Evolutionary conservation across 306 rosid genomes (phyloP).

Genomic region (Clitoria ternatea): DNA sequence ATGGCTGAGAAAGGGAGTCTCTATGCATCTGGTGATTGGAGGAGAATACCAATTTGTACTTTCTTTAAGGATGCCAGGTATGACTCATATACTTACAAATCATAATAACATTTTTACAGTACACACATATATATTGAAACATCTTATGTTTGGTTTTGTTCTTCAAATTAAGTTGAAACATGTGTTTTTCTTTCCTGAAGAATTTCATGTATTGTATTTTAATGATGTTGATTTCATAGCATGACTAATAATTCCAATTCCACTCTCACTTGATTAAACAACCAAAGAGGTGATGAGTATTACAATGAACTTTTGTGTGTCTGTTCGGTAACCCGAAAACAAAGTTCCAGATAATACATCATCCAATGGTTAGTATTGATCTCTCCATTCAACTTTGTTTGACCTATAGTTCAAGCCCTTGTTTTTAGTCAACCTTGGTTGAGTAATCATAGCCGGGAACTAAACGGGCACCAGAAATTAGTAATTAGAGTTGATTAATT

Average conservation of each 20-base stretch:
- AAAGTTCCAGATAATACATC: no score
- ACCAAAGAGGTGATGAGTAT: neutral
- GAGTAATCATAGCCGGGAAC: no score
- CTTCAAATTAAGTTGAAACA: no score
- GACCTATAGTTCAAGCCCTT: no score
- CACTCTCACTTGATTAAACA: neutral
- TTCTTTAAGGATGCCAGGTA: slow-evolving; percentile 78
- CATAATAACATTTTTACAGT: slow-evolving; percentile 4
- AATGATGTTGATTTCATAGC: neutral
- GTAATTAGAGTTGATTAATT: no score
- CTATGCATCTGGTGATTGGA: slow-evolving; percentile 40
- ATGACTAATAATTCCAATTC: neutral
- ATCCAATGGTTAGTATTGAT: no score
- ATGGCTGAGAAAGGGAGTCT: slow-evolving; percentile 52
- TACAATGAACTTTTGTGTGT: neutral
- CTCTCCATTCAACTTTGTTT: no score
- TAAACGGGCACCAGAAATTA: no score
- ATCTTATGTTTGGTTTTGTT: no score
- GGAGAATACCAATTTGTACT: slow-evolving; percentile 43
- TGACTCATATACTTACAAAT: neutral
- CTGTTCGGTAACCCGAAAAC: no score
- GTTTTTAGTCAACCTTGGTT: no score
- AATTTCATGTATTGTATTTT: neutral
- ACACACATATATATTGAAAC: no score
- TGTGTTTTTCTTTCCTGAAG: neutral